Conservation (phyloP, 257 asterid species). For the Scutellaria baicalensis region DNA sequence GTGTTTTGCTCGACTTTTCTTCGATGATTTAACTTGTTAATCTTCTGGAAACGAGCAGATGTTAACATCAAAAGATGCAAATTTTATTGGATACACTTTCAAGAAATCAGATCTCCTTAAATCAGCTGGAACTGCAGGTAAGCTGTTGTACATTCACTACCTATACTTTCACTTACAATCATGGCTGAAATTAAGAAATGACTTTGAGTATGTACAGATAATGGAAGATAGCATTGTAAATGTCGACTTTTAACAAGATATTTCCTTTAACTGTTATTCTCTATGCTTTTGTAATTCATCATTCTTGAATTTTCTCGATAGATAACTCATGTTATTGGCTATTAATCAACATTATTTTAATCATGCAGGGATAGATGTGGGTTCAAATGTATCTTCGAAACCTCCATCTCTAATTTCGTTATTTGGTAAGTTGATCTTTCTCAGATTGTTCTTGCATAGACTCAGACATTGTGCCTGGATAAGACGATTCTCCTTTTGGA, state of each 20-base stretch:
- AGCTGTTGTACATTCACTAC: background rate
- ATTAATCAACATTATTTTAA: background rate
- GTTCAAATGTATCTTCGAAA: conserved; percentile 47
- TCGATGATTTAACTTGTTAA: background rate
- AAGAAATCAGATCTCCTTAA: conserved; percentile 83
- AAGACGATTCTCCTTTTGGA: too few relatives aligned
- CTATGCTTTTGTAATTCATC: background rate
- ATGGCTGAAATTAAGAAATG: background rate
- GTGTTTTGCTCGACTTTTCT: background rate
- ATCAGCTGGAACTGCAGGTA: conserved; percentile 80
- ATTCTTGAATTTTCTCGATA: background rate
- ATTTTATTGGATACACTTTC: conserved; percentile 93
- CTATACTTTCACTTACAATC: background rate
- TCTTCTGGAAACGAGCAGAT: conserved; percentile 41
- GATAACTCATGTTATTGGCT: background rate
- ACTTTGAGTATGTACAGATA: too few relatives aligned
- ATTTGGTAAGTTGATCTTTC: conserved; percentile 45
- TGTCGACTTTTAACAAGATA: too few relatives aligned
- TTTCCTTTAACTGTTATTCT: too few relatives aligned
- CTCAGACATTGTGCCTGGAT: background rate
- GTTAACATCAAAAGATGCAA: conserved; percentile 90
- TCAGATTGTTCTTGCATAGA: background rate
- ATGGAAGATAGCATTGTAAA: too few relatives aligned
- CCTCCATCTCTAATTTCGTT: conserved; percentile 68
- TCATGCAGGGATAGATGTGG: conserved; percentile 48